These are phyloP conservation scores for Leptoxyphium fumago DNA, from an alignment of 2,329 filamentous ascomycete species.

Conservation along the genomic window DNA sequence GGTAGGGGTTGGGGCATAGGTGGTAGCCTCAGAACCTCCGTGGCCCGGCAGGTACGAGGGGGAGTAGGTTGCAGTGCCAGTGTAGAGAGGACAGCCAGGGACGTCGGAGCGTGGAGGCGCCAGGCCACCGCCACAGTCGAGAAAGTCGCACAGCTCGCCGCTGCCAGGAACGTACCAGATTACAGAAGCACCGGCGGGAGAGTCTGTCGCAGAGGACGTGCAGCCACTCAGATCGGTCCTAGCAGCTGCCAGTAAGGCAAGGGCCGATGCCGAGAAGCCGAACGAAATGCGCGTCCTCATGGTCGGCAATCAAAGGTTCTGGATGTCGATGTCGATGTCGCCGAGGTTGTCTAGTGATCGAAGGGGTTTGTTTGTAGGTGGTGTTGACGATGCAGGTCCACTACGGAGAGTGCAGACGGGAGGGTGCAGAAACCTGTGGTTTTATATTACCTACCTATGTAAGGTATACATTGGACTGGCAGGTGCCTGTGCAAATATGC, in stretches of 20 bases:
- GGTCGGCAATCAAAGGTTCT: too few species aligned
- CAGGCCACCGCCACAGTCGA: conserved; percentile 47
- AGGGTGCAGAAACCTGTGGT: too few species aligned
- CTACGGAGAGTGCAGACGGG: too few species aligned
- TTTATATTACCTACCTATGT: too few species aligned
- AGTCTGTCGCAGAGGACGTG: conserved; percentile 25
- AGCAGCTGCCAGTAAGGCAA: conserved; percentile 18
- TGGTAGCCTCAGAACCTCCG: conserved; percentile 2
- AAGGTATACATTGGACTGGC: too few species aligned
- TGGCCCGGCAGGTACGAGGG: conserved; percentile 33
- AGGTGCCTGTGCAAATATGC: too few species aligned
- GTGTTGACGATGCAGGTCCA: too few species aligned
- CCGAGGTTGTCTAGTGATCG: too few species aligned
- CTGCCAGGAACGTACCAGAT: conserved; percentile 48
- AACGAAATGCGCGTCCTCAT: too few species aligned
- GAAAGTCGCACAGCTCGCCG: conserved; percentile 48
- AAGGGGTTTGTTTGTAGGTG: too few species aligned
- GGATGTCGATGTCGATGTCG: too few species aligned
- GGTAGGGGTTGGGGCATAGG: not conserved
- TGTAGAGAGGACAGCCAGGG: conserved; percentile 44
- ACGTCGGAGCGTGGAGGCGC: conserved; percentile 33
- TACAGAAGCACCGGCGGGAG: conserved; percentile 29
- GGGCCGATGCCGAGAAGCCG: conserved; percentile 5
- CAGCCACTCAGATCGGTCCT: conserved; percentile 28
- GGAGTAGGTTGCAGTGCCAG: conserved; percentile 40